Percentiles rank a stretch among this genome's conserved stretches.
Conservation (phyloP, 2,329 filamentous ascomycete genomes). For the Graphilbum sp. region DNA sequence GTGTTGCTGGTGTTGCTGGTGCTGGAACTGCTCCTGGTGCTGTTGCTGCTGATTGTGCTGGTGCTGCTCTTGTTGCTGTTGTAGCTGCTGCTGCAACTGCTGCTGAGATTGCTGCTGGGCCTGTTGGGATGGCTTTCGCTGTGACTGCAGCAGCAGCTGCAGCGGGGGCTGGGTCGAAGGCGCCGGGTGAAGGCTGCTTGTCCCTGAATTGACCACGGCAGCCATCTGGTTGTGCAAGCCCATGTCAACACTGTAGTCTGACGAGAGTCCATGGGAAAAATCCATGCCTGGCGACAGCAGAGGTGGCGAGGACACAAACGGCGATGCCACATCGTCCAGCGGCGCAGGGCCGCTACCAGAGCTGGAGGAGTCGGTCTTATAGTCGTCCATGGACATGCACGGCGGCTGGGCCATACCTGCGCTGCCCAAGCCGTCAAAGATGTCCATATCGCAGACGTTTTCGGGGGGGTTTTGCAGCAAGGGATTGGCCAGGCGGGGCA, state of each 20-base stretch:
- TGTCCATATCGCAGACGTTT: slow-evolving; percentile 34
- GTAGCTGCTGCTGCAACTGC: not conserved
- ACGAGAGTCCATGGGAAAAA: slow-evolving; percentile 24
- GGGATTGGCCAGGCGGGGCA: slow-evolving; percentile 45
- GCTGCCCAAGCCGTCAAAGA: slow-evolving; percentile 50
- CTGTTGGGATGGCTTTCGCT: slow-evolving; percentile 4
- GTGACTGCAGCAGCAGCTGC: slow-evolving; percentile 16
- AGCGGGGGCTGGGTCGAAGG: slow-evolving; percentile 10
- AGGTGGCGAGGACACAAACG: slow-evolving; percentile 34
- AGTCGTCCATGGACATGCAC: slow-evolving; percentile 29
- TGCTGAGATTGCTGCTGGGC: slow-evolving; percentile 3
- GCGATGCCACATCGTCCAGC: slow-evolving; percentile 27
- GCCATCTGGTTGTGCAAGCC: slow-evolving; percentile 23
- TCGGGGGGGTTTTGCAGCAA: slow-evolving; percentile 44
- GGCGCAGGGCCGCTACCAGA: slow-evolving; percentile 15
- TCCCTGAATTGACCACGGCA: not conserved
- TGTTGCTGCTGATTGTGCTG: slow-evolving; percentile 15
- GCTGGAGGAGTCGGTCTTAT: slow-evolving; percentile 27
- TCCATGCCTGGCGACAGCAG: slow-evolving; percentile 38
- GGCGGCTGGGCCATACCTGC: slow-evolving; percentile 41
- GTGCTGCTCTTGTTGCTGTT: slow-evolving; percentile 3
- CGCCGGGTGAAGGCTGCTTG: slow-evolving; percentile 1
- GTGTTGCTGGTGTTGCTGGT: not conserved
- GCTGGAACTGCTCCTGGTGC: slow-evolving; percentile 5
- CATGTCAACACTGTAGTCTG: slow-evolving; percentile 36